These are phyloP conservation scores for Sarocladium strictum DNA, from an alignment of 2,329 filamentous ascomycete species.

Conservation along the genomic window DNA sequence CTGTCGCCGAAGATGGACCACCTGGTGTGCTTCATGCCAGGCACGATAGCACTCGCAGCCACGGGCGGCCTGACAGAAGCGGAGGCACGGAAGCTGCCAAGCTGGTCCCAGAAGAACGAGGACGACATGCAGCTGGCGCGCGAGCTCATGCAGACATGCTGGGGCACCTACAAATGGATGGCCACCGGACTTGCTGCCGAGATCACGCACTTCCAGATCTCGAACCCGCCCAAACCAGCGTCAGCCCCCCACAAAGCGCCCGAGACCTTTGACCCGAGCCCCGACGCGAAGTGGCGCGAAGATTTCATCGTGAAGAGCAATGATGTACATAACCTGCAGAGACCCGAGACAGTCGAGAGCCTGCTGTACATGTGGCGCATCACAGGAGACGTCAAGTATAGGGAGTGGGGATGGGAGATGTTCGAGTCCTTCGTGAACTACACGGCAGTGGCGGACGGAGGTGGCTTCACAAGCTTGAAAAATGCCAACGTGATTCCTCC, in stretches of 20 bases:
- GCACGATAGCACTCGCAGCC: constrained; percentile 83
- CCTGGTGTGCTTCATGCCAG: constrained; percentile 93
- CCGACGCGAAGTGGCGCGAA: constrained; percentile 60
- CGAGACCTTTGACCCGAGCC: constrained; percentile 41
- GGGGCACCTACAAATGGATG: constrained; percentile 93
- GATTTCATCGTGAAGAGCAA: constrained; percentile 75
- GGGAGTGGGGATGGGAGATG: constrained; percentile 98
- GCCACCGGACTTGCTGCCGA: constrained; percentile 88
- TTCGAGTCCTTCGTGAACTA: constrained; percentile 87
- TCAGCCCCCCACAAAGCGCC: constrained; percentile 44
- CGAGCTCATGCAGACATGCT: constrained; percentile 94
- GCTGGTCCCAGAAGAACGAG: constrained; percentile 75
- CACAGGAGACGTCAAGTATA: constrained; percentile 81
- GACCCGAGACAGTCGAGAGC: constrained; percentile 93
- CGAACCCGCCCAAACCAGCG: constrained; percentile 52
- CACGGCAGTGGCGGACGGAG: constrained; percentile 70
- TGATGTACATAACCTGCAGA: constrained; percentile 90
- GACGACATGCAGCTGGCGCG: constrained; percentile 81
- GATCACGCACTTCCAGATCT: constrained; percentile 84
- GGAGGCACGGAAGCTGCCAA: constrained; percentile 64
- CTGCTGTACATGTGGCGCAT: constrained; percentile 99
- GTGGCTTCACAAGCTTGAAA: constrained; percentile 75
- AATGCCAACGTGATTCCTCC: constrained; percentile 71
- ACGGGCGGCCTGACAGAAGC: constrained; percentile 73
- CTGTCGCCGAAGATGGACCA: constrained; percentile 95